These are phyloP conservation scores for Neocatenulostroma microsporum DNA, from an alignment of 2,329 filamentous ascomycete genomes.

Conservation along the genomic window DNA sequence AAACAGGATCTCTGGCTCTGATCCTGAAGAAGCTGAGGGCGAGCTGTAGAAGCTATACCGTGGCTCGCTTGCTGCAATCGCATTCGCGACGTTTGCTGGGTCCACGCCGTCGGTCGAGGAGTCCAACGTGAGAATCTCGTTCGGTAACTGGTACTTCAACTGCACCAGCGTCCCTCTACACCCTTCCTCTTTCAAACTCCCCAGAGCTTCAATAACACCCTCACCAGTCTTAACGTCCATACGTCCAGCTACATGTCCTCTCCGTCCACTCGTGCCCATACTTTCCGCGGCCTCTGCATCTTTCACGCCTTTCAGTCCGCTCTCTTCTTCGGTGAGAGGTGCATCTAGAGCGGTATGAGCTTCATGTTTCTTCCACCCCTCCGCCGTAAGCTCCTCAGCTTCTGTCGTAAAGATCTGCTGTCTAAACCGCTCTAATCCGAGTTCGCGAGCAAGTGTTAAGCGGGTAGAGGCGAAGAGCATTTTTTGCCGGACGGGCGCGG, in stretches of 20 bases:
- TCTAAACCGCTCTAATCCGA: constrained; percentile 70
- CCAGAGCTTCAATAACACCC: constrained; percentile 58
- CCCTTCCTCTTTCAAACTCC: constrained; percentile 47
- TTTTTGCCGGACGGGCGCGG: constrained; percentile 73
- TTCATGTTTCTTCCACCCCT: constrained; percentile 66
- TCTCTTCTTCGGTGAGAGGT: constrained; percentile 72
- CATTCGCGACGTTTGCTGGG: constrained; percentile 50
- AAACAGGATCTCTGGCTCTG: constrained; percentile 56
- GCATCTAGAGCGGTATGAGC: constrained; percentile 54
- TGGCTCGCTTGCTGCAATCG: constrained; percentile 61
- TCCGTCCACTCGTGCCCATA: constrained; percentile 58
- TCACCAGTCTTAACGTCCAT: constrained; percentile 50
- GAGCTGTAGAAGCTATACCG: constrained; percentile 73
- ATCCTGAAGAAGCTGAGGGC: constrained; percentile 46
- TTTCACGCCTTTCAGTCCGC: constrained; percentile 62
- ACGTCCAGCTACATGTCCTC: constrained; percentile 39
- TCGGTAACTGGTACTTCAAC: constrained; percentile 64
- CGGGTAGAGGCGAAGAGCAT: constrained; percentile 77
- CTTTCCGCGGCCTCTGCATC: constrained; percentile 66
- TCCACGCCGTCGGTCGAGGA: constrained; percentile 45
- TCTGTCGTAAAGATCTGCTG: constrained; percentile 68
- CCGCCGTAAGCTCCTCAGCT: constrained; percentile 58
- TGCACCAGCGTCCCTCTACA: constrained; percentile 49
- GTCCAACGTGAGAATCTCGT: constrained; percentile 62
- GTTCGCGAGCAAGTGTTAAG: constrained; percentile 65